These are phyloP conservation scores for Forsythia viridissima DNA, from an alignment of 257 asterid genomes.

Conservation along the genomic window DNA sequence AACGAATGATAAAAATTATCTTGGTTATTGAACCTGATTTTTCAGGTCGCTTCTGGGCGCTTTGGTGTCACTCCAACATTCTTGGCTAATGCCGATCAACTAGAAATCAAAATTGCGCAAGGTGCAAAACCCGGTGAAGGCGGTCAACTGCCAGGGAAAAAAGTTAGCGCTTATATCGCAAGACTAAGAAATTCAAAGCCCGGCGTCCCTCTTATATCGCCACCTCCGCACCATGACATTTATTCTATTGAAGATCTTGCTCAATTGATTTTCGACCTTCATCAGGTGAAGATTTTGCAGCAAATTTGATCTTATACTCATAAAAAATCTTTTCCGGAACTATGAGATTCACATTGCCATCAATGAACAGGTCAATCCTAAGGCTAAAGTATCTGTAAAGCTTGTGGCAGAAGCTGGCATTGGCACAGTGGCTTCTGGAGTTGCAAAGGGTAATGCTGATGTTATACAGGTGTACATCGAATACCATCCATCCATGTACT, in stretches of 20 bases:
- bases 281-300: conserved; percentile 60
- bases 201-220: conserved; percentile 98
- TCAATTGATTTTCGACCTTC: conserved; percentile 95
- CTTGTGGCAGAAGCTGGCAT: conserved; percentile 99
- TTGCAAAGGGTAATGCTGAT: conserved; percentile 99
- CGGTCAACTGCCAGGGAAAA: conserved; percentile 98
- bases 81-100: conserved; percentile 92
- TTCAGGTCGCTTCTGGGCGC: conserved; percentile 97
- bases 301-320: not conserved
- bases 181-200: conserved; percentile 96
- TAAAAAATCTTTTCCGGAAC: conserved; percentile 6
- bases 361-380: conserved; percentile 79
- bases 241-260: conserved; percentile 99
- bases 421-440: conserved; percentile 99
- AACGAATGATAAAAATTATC: not conserved
- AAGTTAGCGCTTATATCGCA: conserved; percentile 97
- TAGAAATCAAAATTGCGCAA: conserved; percentile 97
- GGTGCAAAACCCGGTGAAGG: conserved; percentile 99
- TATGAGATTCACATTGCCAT: conserved; percentile 15
- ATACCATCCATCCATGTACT: not conserved
- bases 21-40: not conserved
- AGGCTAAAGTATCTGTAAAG: conserved; percentile 94
- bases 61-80: conserved; percentile 99
- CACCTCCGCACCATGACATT: conserved; percentile 99
- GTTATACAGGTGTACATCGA: conserved; percentile 70